Evolutionary conservation across 2,329 filamentous ascomycete genomes (phyloP).

Genomic region (Hymenoscyphus albidus): DNA sequence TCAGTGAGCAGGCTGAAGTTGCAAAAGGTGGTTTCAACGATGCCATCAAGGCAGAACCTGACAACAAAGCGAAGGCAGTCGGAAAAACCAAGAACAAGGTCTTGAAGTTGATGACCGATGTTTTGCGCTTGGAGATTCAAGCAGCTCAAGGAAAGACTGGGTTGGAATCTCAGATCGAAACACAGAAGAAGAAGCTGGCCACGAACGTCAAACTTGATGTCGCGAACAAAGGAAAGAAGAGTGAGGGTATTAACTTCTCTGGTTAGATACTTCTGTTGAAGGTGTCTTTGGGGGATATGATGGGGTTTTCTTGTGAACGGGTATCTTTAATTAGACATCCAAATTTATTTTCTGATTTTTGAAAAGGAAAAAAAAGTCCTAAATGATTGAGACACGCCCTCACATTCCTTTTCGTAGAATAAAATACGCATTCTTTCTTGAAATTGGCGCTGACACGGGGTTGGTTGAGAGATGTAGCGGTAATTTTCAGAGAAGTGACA

Average conservation of each 20-base stretch:
- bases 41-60: slow-evolving; percentile 44
- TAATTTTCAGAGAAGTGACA: too few relatives aligned
- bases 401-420: too few relatives aligned
- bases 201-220: slow-evolving; percentile 46
- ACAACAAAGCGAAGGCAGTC: slow-evolving; percentile 41
- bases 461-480: too few relatives aligned
- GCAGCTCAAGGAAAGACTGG: slow-evolving; percentile 46
- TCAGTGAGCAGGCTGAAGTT: slow-evolving; percentile 52
- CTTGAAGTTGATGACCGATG: slow-evolving; percentile 52
- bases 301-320: neutral
- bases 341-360: neutral
- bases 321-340: neutral
- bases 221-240: slow-evolving; percentile 35
- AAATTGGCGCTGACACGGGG: too few relatives aligned
- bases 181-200: slow-evolving; percentile 49
- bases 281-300: neutral
- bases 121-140: slow-evolving; percentile 48
- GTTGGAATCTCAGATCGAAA: slow-evolving; percentile 42
- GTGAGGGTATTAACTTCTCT: slow-evolving; percentile 22
- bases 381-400: too few relatives aligned
- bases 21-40: slow-evolving; percentile 49
- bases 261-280: slow-evolving; percentile 6
- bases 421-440: too few relatives aligned
- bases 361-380: too few relatives aligned
- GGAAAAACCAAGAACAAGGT: slow-evolving; percentile 62